phyloP scores from a whole-genome alignment of 192 early-diverging fungal species.

The Backusella mclennaniae region DNA sequence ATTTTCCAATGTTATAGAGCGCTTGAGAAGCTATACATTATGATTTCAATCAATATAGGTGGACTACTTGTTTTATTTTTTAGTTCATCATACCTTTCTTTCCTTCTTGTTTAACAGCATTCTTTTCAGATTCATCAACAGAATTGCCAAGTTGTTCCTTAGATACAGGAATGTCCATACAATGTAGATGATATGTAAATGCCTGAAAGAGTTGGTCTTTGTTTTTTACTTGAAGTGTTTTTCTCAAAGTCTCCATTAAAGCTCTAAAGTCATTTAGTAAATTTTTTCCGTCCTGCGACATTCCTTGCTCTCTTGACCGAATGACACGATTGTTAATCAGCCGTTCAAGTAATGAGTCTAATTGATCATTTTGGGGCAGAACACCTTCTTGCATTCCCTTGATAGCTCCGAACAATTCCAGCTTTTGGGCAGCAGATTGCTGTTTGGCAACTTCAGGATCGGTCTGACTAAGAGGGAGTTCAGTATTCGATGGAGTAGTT shows the following conservation, averaged over 20 bases:
- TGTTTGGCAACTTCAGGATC: constrained; percentile 11
- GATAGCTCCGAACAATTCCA: constrained; percentile 36
- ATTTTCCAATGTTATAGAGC: constrained; percentile 30
- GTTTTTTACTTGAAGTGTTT: constrained; percentile 36
- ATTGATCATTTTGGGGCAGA: constrained; percentile 40
- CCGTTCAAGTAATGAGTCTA: constrained; percentile 31
- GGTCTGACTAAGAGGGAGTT: neutral
- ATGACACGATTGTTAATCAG: constrained; percentile 23
- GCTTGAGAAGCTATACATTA: neutral
- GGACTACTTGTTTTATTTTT: neutral
- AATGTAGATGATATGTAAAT: constrained; percentile 36
- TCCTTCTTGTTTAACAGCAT: constrained; percentile 10
- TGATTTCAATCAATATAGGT: neutral
- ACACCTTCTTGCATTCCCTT: constrained; percentile 35
- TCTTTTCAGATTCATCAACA: constrained; percentile 4
- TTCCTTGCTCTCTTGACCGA: constrained; percentile 34
- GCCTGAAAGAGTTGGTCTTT: constrained; percentile 42
- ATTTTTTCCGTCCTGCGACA: constrained; percentile 35
- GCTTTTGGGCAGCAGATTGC: constrained; percentile 18
- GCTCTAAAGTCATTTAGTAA: constrained; percentile 38
- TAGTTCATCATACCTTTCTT: constrained; percentile 14
- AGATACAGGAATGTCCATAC: neutral
- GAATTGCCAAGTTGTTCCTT: neutral
- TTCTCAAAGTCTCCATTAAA: constrained; percentile 34
- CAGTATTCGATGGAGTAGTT: neutral